Evolutionary conservation across 2,329 filamentous ascomycete genomes (phyloP).

Genomic region (Aspergillus uvarum): DNA sequence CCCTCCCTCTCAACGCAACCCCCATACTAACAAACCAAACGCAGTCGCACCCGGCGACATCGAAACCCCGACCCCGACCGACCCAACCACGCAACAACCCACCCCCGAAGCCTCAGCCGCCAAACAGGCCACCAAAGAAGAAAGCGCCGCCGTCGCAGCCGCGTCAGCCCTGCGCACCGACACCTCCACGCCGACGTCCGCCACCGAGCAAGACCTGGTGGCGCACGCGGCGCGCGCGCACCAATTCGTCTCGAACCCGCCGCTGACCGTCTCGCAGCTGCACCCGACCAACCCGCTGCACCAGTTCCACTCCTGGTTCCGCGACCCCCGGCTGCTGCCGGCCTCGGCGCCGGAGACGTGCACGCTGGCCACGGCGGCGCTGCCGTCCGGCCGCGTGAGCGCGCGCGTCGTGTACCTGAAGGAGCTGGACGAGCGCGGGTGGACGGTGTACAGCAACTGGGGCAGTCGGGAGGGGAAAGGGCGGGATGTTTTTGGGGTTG

Average conservation of each 20-base stretch:
- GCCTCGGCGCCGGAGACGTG: constrained; percentile 84
- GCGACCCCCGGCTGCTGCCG: constrained; percentile 60
- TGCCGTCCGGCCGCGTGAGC: constrained; percentile 81
- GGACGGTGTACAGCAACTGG: constrained; percentile 93
- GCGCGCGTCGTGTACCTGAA: constrained; percentile 92
- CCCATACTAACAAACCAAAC: not conserved
- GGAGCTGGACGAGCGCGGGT: constrained; percentile 79
- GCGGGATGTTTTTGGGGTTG: constrained; percentile 39
- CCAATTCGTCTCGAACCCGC: constrained; percentile 45
- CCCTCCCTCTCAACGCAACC: too few relatives aligned
- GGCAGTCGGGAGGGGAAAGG: constrained; percentile 61
- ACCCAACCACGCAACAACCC: constrained; percentile 13
- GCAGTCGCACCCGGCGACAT: constrained; percentile 47
- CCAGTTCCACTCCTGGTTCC: constrained; percentile 92
- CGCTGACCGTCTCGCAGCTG: constrained; percentile 42
- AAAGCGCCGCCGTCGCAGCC: not conserved
- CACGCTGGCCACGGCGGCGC: constrained; percentile 76
- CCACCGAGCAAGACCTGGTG: constrained; percentile 34
- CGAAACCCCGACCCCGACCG: constrained; percentile 17
- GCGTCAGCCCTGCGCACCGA: constrained; percentile 27
- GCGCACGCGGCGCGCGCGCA: constrained; percentile 43
- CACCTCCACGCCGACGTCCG: constrained; percentile 38
- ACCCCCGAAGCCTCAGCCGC: constrained; percentile 13
- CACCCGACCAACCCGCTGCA: constrained; percentile 60
- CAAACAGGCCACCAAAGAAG: too few relatives aligned